These are phyloP conservation scores for Elaeagnus macrophylla DNA, from an alignment of 306 rosid species.

Conservation along the genomic window DNA sequence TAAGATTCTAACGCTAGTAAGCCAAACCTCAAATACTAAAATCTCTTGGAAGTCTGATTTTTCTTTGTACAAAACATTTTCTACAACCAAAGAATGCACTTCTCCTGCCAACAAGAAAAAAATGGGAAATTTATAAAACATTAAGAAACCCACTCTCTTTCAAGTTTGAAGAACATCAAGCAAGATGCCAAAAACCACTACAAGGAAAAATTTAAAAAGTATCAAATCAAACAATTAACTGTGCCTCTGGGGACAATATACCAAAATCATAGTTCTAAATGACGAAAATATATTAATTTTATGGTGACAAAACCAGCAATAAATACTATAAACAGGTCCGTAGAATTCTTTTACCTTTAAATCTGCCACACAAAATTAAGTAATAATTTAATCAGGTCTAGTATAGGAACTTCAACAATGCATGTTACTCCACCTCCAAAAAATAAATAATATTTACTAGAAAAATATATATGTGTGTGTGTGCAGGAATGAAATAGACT, in stretches of 20 bases:
- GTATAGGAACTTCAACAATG: neutral
- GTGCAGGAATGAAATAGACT: too few species aligned
- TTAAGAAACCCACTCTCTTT: slow-evolving; percentile 7
- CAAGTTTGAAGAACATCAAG: neutral
- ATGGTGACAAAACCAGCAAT: neutral
- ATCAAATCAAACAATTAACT: too few species aligned
- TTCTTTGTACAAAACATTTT: slow-evolving; percentile 54
- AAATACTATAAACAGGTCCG: neutral
- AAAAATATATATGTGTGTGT: too few species aligned
- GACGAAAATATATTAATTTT: neutral
- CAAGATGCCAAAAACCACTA: too few species aligned
- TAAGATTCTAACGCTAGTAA: slow-evolving; percentile 21
- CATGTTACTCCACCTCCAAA: too few species aligned
- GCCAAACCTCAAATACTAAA: slow-evolving; percentile 75
- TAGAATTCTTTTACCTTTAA: neutral
- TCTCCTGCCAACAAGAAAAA: slow-evolving; percentile 63
- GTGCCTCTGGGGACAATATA: too few species aligned
- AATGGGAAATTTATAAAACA: slow-evolving; percentile 10
- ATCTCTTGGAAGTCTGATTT: slow-evolving; percentile 87
- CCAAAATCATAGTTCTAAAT: too few species aligned
- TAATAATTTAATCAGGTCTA: neutral
- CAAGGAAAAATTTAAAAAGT: too few species aligned
- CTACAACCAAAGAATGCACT: slow-evolving; percentile 79
- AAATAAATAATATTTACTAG: too few species aligned
- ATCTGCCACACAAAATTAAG: neutral